These are phyloP conservation scores for Miscanthus sacchariflorus DNA, from an alignment of 202 grass and related monocot genomes.

Conservation along the genomic window DNA sequence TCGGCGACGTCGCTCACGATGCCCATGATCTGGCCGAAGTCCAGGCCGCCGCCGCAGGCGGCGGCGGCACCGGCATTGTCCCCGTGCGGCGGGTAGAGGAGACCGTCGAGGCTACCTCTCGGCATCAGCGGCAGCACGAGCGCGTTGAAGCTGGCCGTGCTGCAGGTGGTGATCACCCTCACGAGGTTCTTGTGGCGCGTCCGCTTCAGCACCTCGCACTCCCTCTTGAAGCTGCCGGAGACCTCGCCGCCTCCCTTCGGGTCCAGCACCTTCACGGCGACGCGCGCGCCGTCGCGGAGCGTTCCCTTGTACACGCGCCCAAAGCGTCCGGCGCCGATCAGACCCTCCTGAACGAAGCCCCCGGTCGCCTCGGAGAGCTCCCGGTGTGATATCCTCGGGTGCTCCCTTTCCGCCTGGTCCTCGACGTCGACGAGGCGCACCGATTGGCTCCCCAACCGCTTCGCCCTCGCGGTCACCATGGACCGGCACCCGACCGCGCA, in stretches of 20 bases:
- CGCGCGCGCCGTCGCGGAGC: conserved; percentile 47
- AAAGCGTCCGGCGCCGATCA: conserved; percentile 64
- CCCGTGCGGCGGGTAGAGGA: conserved; percentile 47
- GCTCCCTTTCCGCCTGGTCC: conserved; percentile 43
- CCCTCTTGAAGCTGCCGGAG: conserved; percentile 59
- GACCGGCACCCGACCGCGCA: conserved; percentile 37
- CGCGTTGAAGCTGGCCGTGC: conserved; percentile 60
- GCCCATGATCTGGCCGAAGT: conserved; percentile 48
- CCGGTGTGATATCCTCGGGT: conserved; percentile 66
- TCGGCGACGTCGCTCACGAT: conserved; percentile 66
- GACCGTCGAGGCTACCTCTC: conserved; percentile 66
- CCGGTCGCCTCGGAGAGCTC: conserved; percentile 68
- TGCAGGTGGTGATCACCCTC: conserved; percentile 72
- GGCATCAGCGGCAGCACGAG: conserved; percentile 69
- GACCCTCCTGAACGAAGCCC: conserved; percentile 50
- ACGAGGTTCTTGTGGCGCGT: conserved; percentile 82
- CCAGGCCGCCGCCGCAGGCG: conserved; percentile 4
- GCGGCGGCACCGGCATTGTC: too few species aligned
- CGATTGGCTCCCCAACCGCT: background rate
- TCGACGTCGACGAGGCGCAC: conserved; percentile 22
- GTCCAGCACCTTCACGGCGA: conserved; percentile 75
- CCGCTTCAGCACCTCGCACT: conserved; percentile 71
- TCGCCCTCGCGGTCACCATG: conserved; percentile 20
- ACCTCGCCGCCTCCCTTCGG: conserved; percentile 65
- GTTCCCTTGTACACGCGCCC: conserved; percentile 66